Conservation (phyloP, 495 filamentous ascomycete species). For the Neurospora sp. region DNA sequence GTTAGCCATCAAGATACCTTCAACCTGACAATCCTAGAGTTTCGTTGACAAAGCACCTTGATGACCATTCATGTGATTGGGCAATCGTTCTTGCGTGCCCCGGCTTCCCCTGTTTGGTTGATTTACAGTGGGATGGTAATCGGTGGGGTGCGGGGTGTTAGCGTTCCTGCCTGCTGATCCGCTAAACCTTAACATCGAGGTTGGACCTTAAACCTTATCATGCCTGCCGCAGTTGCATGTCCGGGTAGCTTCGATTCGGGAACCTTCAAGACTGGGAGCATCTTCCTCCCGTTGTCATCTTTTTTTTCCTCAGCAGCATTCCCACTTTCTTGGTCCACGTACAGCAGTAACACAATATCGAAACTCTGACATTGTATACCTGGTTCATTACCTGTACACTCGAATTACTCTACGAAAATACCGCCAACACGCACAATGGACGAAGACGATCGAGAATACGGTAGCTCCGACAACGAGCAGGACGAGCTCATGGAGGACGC, state of each 20-base stretch:
- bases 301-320: background rate
- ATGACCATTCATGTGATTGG: background rate
- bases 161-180: background rate
- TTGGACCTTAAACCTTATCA: background rate
- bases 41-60: background rate
- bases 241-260: background rate
- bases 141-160: background rate
- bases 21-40: background rate
- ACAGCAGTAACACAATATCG: background rate
- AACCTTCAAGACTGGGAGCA: background rate
- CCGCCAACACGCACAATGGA: conserved; percentile 17
- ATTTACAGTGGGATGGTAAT: background rate
- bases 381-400: too few relatives aligned
- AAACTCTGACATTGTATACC: background rate
- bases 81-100: background rate
- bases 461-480: conserved; percentile 48
- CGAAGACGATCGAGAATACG: conserved; percentile 36
- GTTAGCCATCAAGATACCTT: background rate
- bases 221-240: background rate
- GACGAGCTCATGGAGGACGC: conserved; percentile 56
- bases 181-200: background rate
- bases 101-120: background rate
- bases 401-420: background rate
- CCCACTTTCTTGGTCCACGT: background rate
- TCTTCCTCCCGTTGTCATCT: background rate